Evolutionary conservation across 305 asterid genomes (phyloP), one percentile per base, ranked within the genome.

Genomic region (Withania somnifera): DNA sequence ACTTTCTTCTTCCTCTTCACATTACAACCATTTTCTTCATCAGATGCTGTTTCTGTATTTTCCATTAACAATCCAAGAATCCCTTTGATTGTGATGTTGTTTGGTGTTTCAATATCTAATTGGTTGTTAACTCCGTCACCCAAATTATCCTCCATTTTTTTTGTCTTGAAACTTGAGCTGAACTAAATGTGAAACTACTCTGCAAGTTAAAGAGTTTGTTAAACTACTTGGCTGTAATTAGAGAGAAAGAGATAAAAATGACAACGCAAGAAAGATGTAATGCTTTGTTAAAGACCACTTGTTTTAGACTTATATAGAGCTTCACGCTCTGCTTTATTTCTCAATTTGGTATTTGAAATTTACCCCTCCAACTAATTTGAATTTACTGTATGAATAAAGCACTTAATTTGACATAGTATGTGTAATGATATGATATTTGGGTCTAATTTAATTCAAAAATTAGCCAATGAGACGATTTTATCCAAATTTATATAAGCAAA

Each of bases 51-150:
- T 50, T 86, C 89, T 0, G 83, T 56, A 32, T 73, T 87, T 8
- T 68, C 89, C 92, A 85, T 88, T 83, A 92, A 71, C 75, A 91
- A 82, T 15, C 89, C 91, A 40, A 92, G 88, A 67, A 91, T 91
- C 84, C 94, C 93, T 86, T 92, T 92, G 47, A 92, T 91, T 32
- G 93, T 88, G 11, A 92, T 83, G 32, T 85, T 90, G 11, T 50
- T 84, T 2, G 91, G 93, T 7, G 84, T 89, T 54, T 86, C 93
- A 1, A 82, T 32, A 38, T 89, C 92, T 28, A 30, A 0, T 63
- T 26, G 84, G 0, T 61, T 60, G 11, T 20, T 36, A 11, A 28
- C 56, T 51, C 22, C 22, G 32, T 26, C 71, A 1, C 56, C 82
- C 83, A 83, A 69, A 42, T 73, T 73, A 5, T 6, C 40, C 5